Conservation (phyloP, 176 grass and related monocot species). For the Typha latifolia region DNA sequence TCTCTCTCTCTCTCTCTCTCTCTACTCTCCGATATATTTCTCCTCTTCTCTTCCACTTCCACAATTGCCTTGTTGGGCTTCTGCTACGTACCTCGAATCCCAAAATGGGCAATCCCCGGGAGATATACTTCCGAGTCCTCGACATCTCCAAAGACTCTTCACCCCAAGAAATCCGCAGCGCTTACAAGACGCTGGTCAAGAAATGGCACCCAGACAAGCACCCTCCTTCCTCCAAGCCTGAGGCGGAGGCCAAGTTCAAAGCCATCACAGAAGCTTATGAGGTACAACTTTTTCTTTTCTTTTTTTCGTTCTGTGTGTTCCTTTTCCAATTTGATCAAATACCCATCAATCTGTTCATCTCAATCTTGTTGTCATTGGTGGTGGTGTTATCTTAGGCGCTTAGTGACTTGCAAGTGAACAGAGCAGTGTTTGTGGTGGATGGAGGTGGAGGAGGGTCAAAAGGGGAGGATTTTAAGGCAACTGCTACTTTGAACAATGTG, state of each 20-base stretch:
- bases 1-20: background rate
- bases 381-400: slow-evolving; percentile 32
- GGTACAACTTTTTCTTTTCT: slow-evolving; percentile 12
- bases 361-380: background rate
- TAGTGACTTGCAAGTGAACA: slow-evolving; percentile 71
- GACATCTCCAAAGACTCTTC: slow-evolving; percentile 54
- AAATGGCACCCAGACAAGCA: slow-evolving; percentile 99
- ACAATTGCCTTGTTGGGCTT: background rate
- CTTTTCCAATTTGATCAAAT: background rate
- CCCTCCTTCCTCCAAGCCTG: slow-evolving; percentile 72
- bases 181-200: slow-evolving; percentile 62
- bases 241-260: slow-evolving; percentile 87
- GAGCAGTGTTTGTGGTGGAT: slow-evolving; percentile 4
- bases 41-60: background rate
- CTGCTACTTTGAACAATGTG: no score
- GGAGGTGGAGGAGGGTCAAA: background rate
- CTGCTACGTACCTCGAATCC: background rate
- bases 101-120: slow-evolving; percentile 59
- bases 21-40: background rate
- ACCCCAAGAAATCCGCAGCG: slow-evolving; percentile 66
- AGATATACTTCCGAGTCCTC: slow-evolving; percentile 73
- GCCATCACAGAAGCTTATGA: slow-evolving; percentile 88
- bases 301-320: background rate
- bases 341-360: background rate
- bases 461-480: no score